Base-by-base conservation (phyloP, 345 rosid genomes). In the Camelina neglecta region DNA sequence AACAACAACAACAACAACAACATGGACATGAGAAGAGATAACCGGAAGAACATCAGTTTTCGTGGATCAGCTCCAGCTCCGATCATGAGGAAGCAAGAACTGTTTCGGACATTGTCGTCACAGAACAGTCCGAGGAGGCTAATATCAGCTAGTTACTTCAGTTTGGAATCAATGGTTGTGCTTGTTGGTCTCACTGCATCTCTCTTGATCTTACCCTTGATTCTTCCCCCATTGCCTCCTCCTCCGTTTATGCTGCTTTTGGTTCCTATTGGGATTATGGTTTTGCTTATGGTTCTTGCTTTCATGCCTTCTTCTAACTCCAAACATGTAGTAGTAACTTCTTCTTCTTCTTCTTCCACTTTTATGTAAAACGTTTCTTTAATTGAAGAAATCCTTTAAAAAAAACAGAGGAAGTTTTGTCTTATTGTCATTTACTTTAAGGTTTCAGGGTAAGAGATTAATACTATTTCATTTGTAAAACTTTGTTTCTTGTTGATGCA, bases 141-240 rank as follows among this genome's bases (percentile, higher is more conserved):
- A 76, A 60, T 84, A 21, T 42, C 83, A 5, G 72, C 84, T 6
- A 81, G 85, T 75, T 83, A 87, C 60, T 90, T 86, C 78, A 87
- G 93, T 83, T 38, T 88, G 78, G 88, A 85, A 21, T 86, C 97
- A 10, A 62, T 87, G 78, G 68, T 85, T 49, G 11, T 90, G 55
- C 84, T 92, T 44, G 35, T 86, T 12, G 81, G 90, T 69, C 80
- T 92, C 15, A 90, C 97, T 4, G 90, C 83, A 6, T 90, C 90
- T 0, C 75, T 92, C 68, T 79, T 92, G 83, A 80, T 92, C 63
- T 84, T 92, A n/a, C 97, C 97, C 1, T 61, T 92, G 85, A 73
- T 92, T 24, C 89, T 92, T 5, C 96, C 96, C 0, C 97, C 96
- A 3, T 74, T 92, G 85, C 96, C 96, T 21, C 97, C 93, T 0